phyloP scores from a whole-genome alignment of 768 basidiomycete genomes.

The Amanita pseudoporphyria region DNA sequence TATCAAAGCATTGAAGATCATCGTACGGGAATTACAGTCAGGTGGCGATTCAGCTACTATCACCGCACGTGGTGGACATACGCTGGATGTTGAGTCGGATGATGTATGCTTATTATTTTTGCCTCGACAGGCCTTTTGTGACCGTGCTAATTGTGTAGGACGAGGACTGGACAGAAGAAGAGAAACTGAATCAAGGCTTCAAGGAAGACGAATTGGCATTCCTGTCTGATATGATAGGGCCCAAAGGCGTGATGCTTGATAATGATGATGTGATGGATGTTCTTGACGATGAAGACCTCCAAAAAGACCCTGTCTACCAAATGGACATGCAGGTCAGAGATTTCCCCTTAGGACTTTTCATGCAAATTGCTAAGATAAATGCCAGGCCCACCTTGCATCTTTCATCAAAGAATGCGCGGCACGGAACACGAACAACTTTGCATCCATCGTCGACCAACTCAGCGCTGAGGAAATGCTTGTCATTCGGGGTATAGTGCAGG shows the following conservation, averaged over 20 bases:
- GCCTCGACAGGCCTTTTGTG: neutral
- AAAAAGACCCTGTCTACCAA: slow-evolving; percentile 75
- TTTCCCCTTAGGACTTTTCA: neutral
- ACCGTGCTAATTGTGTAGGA: slow-evolving; percentile 34
- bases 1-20: slow-evolving; percentile 84
- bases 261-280: slow-evolving; percentile 69
- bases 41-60: slow-evolving; percentile 67
- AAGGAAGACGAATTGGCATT: slow-evolving; percentile 76
- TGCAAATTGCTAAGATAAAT: neutral
- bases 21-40: slow-evolving; percentile 76
- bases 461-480: slow-evolving; percentile 63
- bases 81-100: slow-evolving; percentile 56
- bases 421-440: slow-evolving; percentile 54
- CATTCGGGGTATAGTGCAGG: slow-evolving; percentile 27
- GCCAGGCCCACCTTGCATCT: slow-evolving; percentile 54
- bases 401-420: slow-evolving; percentile 66
- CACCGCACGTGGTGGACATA: slow-evolving; percentile 36
- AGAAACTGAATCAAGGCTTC: slow-evolving; percentile 44
- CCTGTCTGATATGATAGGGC: slow-evolving; percentile 76
- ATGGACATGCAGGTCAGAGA: slow-evolving; percentile 64
- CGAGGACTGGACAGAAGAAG: slow-evolving; percentile 94
- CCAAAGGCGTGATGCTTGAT: slow-evolving; percentile 63
- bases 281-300: slow-evolving; percentile 81
- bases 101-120: slow-evolving; percentile 39
- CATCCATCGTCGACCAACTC: slow-evolving; percentile 52